These are phyloP conservation scores for Fusarium zealandicum DNA, from an alignment of 2,329 filamentous ascomycete species.

Conservation along the genomic window DNA sequence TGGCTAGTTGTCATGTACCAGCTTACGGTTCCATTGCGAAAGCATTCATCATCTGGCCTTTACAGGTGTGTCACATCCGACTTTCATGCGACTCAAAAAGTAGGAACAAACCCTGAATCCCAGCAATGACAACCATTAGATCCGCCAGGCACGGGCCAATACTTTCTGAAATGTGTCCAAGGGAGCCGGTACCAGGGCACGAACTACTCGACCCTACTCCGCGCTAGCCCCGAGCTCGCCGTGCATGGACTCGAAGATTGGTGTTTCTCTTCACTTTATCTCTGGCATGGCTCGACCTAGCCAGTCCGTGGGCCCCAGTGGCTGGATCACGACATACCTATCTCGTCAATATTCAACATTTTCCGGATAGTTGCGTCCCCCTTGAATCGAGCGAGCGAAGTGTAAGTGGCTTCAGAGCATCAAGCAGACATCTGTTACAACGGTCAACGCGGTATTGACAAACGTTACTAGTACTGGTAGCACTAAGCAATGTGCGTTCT, in stretches of 20 bases:
- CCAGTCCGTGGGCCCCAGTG: neutral
- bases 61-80: neutral
- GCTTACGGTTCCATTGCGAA: neutral
- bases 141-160: slow-evolving; percentile 25
- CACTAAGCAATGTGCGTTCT: too few relatives aligned
- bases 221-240: slow-evolving; percentile 1
- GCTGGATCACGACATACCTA: slow-evolving; percentile 11
- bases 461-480: neutral
- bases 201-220: slow-evolving; percentile 7
- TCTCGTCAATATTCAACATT: neutral
- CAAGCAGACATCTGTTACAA: neutral
- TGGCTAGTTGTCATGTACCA: neutral
- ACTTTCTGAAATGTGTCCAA: slow-evolving; percentile 14
- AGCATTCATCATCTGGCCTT: neutral
- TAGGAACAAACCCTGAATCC: neutral
- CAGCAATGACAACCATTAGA: slow-evolving; percentile 1
- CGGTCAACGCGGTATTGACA: neutral
- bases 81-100: neutral
- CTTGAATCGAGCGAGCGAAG: neutral
- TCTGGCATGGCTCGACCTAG: slow-evolving; percentile 9
- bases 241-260: neutral
- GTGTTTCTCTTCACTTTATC: neutral
- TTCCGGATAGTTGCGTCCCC: neutral
- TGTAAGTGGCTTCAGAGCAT: neutral
- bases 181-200: neutral